A percentile compares a stretch with the other conserved stretches of the same genome.
phyloP scores from a whole-genome alignment of 1,284 basidiomycete genomes.

The Tylopilus sp. region DNA sequence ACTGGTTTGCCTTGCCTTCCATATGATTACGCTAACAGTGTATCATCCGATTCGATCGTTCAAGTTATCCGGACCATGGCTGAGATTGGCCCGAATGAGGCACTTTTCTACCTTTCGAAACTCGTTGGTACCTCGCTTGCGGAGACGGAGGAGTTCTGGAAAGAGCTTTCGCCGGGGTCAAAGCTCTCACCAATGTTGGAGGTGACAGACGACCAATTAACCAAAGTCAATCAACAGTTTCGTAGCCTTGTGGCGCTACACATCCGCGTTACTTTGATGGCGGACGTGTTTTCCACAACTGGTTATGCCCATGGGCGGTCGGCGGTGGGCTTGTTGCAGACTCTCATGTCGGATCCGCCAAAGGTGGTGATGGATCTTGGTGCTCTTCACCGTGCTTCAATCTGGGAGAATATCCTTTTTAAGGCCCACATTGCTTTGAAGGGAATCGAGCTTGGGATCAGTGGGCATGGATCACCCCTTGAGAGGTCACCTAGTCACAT shows the following conservation, averaged over 20 bases:
- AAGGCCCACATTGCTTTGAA: slow-evolving; percentile 58
- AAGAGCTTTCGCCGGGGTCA: slow-evolving; percentile 49
- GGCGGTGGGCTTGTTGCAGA: slow-evolving; percentile 74
- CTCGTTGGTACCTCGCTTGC: slow-evolving; percentile 73
- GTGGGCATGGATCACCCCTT: slow-evolving; percentile 42
- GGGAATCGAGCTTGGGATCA: slow-evolving; percentile 47
- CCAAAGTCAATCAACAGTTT: slow-evolving; percentile 66
- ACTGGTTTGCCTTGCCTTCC: slow-evolving; percentile 87
- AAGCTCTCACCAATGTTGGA: slow-evolving; percentile 64
- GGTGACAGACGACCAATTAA: slow-evolving; percentile 45
- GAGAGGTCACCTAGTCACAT: slow-evolving; percentile 46
- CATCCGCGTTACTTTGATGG: slow-evolving; percentile 79
- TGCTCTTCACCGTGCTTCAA: slow-evolving; percentile 75
- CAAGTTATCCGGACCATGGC: slow-evolving; percentile 87
- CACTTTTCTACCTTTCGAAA: slow-evolving; percentile 70
- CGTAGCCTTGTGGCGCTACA: slow-evolving; percentile 77
- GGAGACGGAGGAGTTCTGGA: slow-evolving; percentile 75
- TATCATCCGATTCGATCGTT: slow-evolving; percentile 81
- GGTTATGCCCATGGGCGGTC: slow-evolving; percentile 82
- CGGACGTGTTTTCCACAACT: slow-evolving; percentile 86
- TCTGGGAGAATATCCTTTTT: slow-evolving; percentile 85
- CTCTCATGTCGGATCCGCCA: slow-evolving; percentile 65
- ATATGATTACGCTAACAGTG: slow-evolving; percentile 83
- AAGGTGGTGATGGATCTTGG: slow-evolving; percentile 78
- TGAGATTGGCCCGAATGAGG: slow-evolving; percentile 80